Evolutionary conservation across 108 stramenopile species (phyloP), one percentile per base, ranked within the genome.

Genomic region (Cyclotella kingstonii): DNA sequence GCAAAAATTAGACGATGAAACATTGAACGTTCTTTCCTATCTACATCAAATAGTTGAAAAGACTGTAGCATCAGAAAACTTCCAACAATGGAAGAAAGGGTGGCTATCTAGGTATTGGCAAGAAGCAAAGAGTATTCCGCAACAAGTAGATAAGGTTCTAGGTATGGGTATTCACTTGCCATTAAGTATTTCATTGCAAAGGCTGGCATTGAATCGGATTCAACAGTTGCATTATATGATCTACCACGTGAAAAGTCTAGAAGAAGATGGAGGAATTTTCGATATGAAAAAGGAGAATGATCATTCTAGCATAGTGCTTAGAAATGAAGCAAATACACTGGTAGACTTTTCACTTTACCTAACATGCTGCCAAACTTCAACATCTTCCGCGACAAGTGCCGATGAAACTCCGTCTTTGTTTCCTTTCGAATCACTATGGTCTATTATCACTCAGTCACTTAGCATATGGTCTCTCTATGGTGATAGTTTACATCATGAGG

Each of bases 191-290:
- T 68, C 75, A 21, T 52, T 76, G 25, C 63, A 70, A 45, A 43
- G 56, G 10, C 31, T 76, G 47, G 63, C 75, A 31, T 49, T 65
- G 19, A 69, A 76, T 59, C 69, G 75, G n/a, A 58, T 76, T 28
- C 63, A 76, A 19, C 75, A 76, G 46, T 57, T 76, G 11, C 75
- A 76, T 35, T 76, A 69, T 2, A 76, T 76, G 75, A 70, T 76
- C 28, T 71, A 76, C 35, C 66, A 76, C 56, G 44, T 56, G 55
- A 71, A 70, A 18, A 21, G 58, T 36, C 42, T 51, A 63, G 75
- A 76, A 44, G 42, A 65, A 34, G 63, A 59, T 17, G 45, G 17
- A 21, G 47, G 8, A 33, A 27, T 29, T 0, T 33, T 5, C 3
- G 53, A 31, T n/a, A n/a, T n/a, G 10, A 14, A 40, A 11, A 27